phyloP scores from a whole-genome alignment of 2,329 filamentous ascomycete species.

The Phialophora macrospora region DNA sequence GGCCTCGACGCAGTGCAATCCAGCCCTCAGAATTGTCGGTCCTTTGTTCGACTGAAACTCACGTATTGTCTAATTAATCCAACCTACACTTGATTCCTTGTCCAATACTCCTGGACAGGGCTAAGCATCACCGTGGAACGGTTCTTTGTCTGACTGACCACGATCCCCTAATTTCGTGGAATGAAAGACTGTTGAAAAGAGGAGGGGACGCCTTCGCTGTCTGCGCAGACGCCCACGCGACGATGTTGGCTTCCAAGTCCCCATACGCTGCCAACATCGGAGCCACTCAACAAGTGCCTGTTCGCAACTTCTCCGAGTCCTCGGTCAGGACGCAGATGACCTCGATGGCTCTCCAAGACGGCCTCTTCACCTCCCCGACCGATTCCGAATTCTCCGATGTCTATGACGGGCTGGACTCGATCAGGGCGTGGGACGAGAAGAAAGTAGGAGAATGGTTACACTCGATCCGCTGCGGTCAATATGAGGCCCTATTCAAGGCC shows the following conservation, averaged over 20 bases:
- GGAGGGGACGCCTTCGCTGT: slow-evolving; percentile 13
- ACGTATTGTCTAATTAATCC: slow-evolving; percentile 3
- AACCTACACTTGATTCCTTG: background rate
- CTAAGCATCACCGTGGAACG: background rate
- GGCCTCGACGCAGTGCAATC: background rate
- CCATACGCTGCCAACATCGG: slow-evolving; percentile 46
- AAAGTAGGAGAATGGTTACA: slow-evolving; percentile 88
- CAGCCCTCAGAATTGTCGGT: background rate
- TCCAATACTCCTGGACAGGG: background rate
- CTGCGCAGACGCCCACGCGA: slow-evolving; percentile 11
- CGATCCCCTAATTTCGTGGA: background rate
- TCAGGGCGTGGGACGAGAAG: slow-evolving; percentile 67
- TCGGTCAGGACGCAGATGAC: slow-evolving; percentile 45
- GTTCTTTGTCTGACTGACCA: background rate
- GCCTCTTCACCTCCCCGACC: slow-evolving; percentile 75
- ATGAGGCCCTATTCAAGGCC: slow-evolving; percentile 84
- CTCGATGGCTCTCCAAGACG: slow-evolving; percentile 46
- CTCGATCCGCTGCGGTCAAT: slow-evolving; percentile 90
- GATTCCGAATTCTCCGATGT: slow-evolving; percentile 89
- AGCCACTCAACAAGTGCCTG: slow-evolving; percentile 29
- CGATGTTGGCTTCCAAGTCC: slow-evolving; percentile 52
- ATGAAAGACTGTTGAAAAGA: slow-evolving; percentile 21
- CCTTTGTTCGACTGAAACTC: slow-evolving; percentile 14
- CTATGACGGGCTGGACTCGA: slow-evolving; percentile 72
- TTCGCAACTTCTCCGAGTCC: slow-evolving; percentile 36